Evolutionary conservation across 306 rosid species (phyloP), one percentile per base, ranked within the genome.

Genomic region (Castanopsis chinensis): DNA sequence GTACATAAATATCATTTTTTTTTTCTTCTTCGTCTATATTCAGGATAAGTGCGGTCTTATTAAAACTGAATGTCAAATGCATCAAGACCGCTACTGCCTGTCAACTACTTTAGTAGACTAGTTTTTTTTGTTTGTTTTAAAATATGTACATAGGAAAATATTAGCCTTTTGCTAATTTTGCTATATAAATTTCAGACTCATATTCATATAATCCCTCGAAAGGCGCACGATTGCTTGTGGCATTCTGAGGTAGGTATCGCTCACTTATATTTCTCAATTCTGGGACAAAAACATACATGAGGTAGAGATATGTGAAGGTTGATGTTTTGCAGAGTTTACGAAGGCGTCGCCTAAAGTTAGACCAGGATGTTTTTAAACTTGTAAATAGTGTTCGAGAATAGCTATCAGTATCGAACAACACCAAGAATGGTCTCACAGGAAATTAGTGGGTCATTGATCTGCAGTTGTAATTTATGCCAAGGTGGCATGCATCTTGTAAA

Each of bases 131-230:
- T 1, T 12, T 73, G 43, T 1, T 15, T 35, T 35, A 35, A 35
- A 35, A 35, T 0, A 8, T 35, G 2, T 35, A 6, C 41, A 5
- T 35, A 35, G 8, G 20, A 17, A 45, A 71, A 71, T 69, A 27
- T 78, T 71, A 28, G 74, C 79, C 43, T n/a, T 76, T 54, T 4
- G 72, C 76, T 87, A 55, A 90, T 82, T 41, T 76, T 79, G 11
- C 71, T 14, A 43, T 53, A 49, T 75, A 70, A 81, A 61, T 81
- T 89, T 79, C 99, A 95, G 98, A 95, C 98, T 37, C 99, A 95
- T 81, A 80, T 93, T 65, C 98, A 95, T 86, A 88, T 93, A 81
- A 93, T 95, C 80, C 99, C 98, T 52, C 98, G 96, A 74, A 88
- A 89, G 78, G 92, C 88, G 27, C 84, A 12, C 11, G 99, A 95